Conservation (phyloP, 2,329 filamentous ascomycete genomes). For the Fusarium devonianum region DNA sequence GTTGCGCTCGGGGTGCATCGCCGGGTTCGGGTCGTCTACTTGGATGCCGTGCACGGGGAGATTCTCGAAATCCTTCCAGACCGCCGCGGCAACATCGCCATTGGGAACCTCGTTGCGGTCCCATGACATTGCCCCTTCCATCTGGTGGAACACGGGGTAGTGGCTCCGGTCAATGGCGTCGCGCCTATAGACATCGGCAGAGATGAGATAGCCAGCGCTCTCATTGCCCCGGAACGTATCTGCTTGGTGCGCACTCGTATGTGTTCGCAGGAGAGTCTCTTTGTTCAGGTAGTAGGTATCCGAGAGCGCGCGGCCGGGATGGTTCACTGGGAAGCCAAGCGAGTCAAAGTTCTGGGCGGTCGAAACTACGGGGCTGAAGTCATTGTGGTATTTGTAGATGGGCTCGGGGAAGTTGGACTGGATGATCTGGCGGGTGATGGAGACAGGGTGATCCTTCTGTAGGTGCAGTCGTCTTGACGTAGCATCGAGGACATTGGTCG, state of each 20-base stretch:
- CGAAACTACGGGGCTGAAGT: slow-evolving; percentile 82
- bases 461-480: slow-evolving; percentile 84
- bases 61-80: slow-evolving; percentile 73
- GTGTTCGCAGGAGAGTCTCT: slow-evolving; percentile 83
- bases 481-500: slow-evolving; percentile 75
- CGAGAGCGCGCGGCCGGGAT: slow-evolving; percentile 83
- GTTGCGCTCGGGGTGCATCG: slow-evolving; percentile 79
- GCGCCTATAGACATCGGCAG: slow-evolving; percentile 92
- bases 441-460: slow-evolving; percentile 87
- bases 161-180: slow-evolving; percentile 95
- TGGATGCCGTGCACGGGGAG: slow-evolving; percentile 77
- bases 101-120: slow-evolving; percentile 68
- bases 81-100: slow-evolving; percentile 67
- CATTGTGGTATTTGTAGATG: slow-evolving; percentile 78
- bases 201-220: slow-evolving; percentile 84
- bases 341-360: slow-evolving; percentile 94
- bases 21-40: slow-evolving; percentile 84
- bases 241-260: slow-evolving; percentile 93
- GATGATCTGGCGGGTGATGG: slow-evolving; percentile 90
- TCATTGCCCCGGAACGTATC: slow-evolving; percentile 77
- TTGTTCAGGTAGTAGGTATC: slow-evolving; percentile 97
- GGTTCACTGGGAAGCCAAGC: slow-evolving; percentile 87
- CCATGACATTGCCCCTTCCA: slow-evolving; percentile 95
- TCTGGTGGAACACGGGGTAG: slow-evolving; percentile 98
- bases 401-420: slow-evolving; percentile 83